Evolutionary conservation across 2,329 filamentous ascomycete genomes (phyloP).

Genomic region (Lecanicillium sp.): DNA sequence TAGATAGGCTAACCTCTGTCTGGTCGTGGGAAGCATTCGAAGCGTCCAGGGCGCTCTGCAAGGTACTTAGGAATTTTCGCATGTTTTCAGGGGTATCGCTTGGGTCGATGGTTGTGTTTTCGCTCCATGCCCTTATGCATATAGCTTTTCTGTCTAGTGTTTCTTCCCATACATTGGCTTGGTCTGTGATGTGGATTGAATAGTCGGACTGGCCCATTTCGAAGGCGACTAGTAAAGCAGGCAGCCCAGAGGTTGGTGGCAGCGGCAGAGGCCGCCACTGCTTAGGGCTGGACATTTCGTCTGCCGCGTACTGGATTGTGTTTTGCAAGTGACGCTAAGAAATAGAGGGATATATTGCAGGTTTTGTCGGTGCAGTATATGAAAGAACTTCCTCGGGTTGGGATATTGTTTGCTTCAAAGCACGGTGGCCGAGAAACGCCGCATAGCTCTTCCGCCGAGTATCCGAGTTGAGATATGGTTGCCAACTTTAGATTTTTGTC

Average conservation of each 20-base stretch:
- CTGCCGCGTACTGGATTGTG: too few species aligned
- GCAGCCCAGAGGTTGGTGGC: slow-evolving; percentile 32
- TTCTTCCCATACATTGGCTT: slow-evolving; percentile 67
- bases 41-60: slow-evolving; percentile 43
- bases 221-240: slow-evolving; percentile 56
- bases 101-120: slow-evolving; percentile 66
- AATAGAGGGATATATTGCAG: too few species aligned
- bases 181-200: slow-evolving; percentile 59
- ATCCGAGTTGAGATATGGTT: too few species aligned
- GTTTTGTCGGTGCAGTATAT: too few species aligned
- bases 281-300: slow-evolving; percentile 22
- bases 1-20: slow-evolving; percentile 35
- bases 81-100: slow-evolving; percentile 61
- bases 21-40: slow-evolving; percentile 33
- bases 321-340: too few species aligned
- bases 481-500: too few species aligned
- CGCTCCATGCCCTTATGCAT: slow-evolving; percentile 49
- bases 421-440: too few species aligned
- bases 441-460: too few species aligned
- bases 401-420: too few species aligned
- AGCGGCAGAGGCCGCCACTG: slow-evolving; percentile 42
- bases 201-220: slow-evolving; percentile 49
- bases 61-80: slow-evolving; percentile 54
- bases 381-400: too few species aligned
- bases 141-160: slow-evolving; percentile 53